Percentiles rank a stretch among this genome's conserved stretches.
phyloP scores from a whole-genome alignment of 129 eudicot genomes.

The Flaveria linearis region DNA sequence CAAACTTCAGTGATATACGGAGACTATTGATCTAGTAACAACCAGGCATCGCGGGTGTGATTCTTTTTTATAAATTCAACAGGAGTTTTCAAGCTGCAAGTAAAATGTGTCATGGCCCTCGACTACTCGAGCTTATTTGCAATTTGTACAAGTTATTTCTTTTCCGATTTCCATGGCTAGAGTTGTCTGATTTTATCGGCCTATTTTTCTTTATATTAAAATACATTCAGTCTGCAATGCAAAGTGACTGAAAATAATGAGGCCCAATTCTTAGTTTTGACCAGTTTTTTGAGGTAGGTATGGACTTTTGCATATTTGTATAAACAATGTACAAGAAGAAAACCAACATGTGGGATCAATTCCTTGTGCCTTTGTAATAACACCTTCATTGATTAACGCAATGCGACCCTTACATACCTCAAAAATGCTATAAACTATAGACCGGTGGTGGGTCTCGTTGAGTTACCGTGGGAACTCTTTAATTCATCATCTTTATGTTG shows the following conservation, averaged over 20 bases:
- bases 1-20: slow-evolving; percentile 77
- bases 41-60: slow-evolving; percentile 25
- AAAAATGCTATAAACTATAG: neutral
- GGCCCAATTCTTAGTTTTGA: slow-evolving; percentile 24
- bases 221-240: slow-evolving; percentile 7
- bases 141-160: slow-evolving; percentile 17
- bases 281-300: slow-evolving; percentile 27
- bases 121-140: slow-evolving; percentile 24
- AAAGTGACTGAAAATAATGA: slow-evolving; percentile 24
- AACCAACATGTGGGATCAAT: slow-evolving; percentile 17
- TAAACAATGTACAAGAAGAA: slow-evolving; percentile 32
- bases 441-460: neutral
- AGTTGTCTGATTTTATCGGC: slow-evolving; percentile 34
- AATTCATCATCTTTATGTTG: too few relatives aligned
- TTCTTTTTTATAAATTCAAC: slow-evolving; percentile 33
- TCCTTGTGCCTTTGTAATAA: slow-evolving; percentile 23
- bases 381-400: neutral
- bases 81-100: slow-evolving; percentile 22
- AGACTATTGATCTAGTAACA: slow-evolving; percentile 56
- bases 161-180: slow-evolving; percentile 26
- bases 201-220: slow-evolving; percentile 1
- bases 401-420: neutral
- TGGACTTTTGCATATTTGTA: slow-evolving; percentile 22
- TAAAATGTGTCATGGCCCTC: slow-evolving; percentile 9
- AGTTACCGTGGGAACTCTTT: neutral